Evolutionary conservation across 805 yeast species (phyloP).

Genomic region (Saccharomycopsis synnaedendra): DNA sequence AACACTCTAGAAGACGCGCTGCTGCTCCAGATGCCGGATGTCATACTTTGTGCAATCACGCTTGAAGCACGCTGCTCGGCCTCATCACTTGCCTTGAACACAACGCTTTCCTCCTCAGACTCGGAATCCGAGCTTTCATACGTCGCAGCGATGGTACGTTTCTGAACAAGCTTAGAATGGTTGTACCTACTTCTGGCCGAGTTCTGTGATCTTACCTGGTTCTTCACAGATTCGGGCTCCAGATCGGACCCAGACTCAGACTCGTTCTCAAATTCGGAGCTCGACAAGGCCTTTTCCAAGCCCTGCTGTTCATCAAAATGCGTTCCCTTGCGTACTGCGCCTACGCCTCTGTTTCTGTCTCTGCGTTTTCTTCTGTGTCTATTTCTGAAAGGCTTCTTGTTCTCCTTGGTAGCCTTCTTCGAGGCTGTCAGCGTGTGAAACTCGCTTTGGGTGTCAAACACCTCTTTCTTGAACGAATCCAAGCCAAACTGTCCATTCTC

Average conservation of each 20-base stretch:
- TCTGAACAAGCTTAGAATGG: neutral
- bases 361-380: neutral
- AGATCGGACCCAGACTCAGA: neutral
- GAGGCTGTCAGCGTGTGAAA: neutral
- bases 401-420: neutral
- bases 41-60: neutral
- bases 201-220: neutral
- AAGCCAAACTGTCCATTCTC: neutral
- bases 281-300: neutral
- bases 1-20: neutral
- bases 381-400: neutral
- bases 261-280: neutral
- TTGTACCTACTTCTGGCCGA: slow-evolving; percentile 15
- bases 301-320: neutral
- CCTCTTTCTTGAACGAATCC: neutral
- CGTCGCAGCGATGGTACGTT: neutral
- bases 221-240: neutral
- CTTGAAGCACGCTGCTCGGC: neutral
- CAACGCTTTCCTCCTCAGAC: neutral
- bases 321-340: neutral
- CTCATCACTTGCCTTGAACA: neutral
- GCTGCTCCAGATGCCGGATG: neutral
- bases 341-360: neutral
- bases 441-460: neutral
- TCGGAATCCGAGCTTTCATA: neutral